Conservation (phyloP, 208 protist species). For the Leishmania braziliensis region DNA sequence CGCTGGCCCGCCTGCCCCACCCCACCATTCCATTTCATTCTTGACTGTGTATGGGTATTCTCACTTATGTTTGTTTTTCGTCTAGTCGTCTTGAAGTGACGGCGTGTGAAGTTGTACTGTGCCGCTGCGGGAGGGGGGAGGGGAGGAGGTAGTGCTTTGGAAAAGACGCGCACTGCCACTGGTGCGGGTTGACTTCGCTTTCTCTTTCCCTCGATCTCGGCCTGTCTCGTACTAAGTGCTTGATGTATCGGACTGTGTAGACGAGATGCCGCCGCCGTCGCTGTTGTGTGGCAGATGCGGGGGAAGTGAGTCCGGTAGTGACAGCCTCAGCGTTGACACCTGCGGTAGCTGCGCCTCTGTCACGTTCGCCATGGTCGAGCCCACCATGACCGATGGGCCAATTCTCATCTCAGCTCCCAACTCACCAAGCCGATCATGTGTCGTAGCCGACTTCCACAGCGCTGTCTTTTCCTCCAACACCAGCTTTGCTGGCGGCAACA, state of each 20-base stretch:
- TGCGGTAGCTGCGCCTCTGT: not conserved
- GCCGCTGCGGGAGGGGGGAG: not conserved
- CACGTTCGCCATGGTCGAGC: constrained; percentile 7
- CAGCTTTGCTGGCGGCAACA: constrained; percentile 11
- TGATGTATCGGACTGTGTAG: not conserved
- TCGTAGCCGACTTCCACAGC: constrained; percentile 10
- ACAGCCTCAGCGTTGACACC: not conserved
- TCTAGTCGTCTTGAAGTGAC: not conserved
- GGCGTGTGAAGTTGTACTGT: not conserved
- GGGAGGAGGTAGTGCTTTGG: not conserved
- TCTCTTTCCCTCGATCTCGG: not conserved
- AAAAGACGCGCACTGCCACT: not conserved
- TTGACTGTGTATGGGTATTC: not conserved
- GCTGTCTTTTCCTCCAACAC: constrained; percentile 12
- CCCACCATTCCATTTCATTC: not conserved
- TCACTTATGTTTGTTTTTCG: not conserved
- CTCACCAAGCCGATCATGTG: constrained; percentile 6
- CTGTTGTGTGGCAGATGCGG: not conserved
- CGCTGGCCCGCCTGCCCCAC: not conserved
- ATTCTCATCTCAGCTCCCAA: constrained; percentile 2
- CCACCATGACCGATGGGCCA: constrained; percentile 7
- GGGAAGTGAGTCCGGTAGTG: not conserved
- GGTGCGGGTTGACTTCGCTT: not conserved
- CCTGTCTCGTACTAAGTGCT: not conserved
- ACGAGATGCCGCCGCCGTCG: not conserved